These are phyloP conservation scores for Haematococcus lacustris DNA, from an alignment of 139 green algal species.

Conservation along the genomic window DNA sequence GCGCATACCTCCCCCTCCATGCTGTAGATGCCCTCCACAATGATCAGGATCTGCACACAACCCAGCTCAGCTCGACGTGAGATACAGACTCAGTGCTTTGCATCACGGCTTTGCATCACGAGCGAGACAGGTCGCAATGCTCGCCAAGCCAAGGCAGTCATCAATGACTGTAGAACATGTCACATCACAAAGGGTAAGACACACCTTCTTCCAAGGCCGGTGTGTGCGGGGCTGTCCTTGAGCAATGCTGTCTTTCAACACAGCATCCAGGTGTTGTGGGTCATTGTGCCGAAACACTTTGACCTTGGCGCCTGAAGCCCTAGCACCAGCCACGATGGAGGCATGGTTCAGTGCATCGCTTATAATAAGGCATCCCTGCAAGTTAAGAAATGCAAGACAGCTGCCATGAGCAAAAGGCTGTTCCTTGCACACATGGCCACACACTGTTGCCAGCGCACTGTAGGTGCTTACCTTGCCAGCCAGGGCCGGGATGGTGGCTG, in stretches of 20 bases:
- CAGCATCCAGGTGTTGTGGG: slow-evolving; percentile 72
- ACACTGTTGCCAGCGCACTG: too few relatives aligned
- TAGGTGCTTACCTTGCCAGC: slow-evolving; percentile 49
- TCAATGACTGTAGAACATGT: too few relatives aligned
- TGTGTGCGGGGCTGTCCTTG: slow-evolving; percentile 87
- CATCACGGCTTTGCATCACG: too few relatives aligned
- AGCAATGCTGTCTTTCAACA: slow-evolving; percentile 77
- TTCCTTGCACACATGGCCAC: too few relatives aligned
- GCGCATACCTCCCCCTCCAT: slow-evolving; percentile 95
- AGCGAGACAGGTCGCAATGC: too few relatives aligned
- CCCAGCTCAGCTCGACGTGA: too few relatives aligned
- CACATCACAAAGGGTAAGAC: too few relatives aligned
- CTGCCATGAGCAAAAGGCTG: too few relatives aligned
- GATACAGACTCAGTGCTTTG: too few relatives aligned
- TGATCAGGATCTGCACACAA: slow-evolving; percentile 78
- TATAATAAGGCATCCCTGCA: slow-evolving; percentile 85
- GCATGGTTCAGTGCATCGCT: slow-evolving; percentile 95
- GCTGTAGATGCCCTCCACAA: slow-evolving; percentile 97
- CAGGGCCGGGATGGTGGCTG: slow-evolving; percentile 79
- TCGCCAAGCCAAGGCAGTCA: too few relatives aligned
- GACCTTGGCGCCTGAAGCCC: slow-evolving; percentile 74
- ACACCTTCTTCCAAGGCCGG: slow-evolving; percentile 88
- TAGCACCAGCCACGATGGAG: slow-evolving; percentile 86
- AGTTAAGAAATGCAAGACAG: too few relatives aligned
- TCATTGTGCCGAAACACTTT: slow-evolving; percentile 89